Conservation (phyloP, 768 basidiomycete species). For the Kwoniella newhampshirensis region DNA sequence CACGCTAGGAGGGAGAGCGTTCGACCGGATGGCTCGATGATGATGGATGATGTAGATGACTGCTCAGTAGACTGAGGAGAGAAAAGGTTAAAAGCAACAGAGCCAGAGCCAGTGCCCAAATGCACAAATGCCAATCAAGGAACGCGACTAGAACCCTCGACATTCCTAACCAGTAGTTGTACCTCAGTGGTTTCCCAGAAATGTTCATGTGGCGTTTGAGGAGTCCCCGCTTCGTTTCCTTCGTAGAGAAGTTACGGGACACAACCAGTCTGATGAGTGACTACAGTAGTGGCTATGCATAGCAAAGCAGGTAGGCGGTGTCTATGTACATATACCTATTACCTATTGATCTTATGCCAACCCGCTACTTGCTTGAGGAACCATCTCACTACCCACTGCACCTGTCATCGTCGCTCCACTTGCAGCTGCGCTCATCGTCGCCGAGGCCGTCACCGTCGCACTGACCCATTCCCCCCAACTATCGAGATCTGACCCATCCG, state of each 20-base stretch:
- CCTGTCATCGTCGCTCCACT: constrained; percentile 7
- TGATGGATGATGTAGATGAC: too few species aligned
- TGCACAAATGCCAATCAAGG: not conserved
- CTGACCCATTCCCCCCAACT: constrained; percentile 17
- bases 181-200: too few species aligned
- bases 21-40: too few species aligned
- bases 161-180: not conserved
- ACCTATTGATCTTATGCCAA: constrained; percentile 17
- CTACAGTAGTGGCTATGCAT: not conserved
- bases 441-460: constrained; percentile 1
- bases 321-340: constrained; percentile 1
- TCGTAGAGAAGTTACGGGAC: not conserved
- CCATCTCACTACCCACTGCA: constrained; percentile 20
- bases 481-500: constrained; percentile 2
- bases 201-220: too few species aligned
- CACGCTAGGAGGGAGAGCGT: too few species aligned
- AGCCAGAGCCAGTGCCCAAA: too few species aligned
- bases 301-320: not conserved
- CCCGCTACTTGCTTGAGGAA: constrained; percentile 16
- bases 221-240: too few species aligned
- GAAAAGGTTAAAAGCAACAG: too few species aligned
- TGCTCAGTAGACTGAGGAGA: too few species aligned
- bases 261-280: not conserved
- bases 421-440: not conserved
- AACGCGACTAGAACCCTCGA: not conserved